phyloP scores from a whole-genome alignment of 2,329 filamentous ascomycete species.

The Xylaria sp. region DNA sequence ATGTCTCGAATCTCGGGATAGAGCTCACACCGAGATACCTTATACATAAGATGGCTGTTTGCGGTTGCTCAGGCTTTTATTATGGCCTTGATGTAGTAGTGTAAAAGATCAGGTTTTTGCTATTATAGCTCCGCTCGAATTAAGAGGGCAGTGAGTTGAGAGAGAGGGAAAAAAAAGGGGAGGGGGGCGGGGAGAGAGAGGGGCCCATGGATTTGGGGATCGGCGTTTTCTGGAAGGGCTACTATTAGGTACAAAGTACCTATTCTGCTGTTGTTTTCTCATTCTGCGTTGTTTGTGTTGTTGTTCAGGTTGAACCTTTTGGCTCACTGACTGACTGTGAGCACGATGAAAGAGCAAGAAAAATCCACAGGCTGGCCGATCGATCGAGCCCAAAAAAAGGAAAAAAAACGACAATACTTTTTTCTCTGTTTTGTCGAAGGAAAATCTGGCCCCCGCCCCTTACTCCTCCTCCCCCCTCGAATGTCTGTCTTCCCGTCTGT shows the following conservation, averaged over 20 bases:
- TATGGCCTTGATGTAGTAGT: slow-evolving; percentile 13
- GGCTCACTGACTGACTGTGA: no score
- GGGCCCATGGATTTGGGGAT: slow-evolving; percentile 12
- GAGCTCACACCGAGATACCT: slow-evolving; percentile 8
- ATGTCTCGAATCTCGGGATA: slow-evolving; percentile 20
- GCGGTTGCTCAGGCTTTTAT: neutral
- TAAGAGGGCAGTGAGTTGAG: neutral
- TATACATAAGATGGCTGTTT: slow-evolving; percentile 16
- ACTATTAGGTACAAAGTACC: no score
- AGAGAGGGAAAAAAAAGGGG: slow-evolving; percentile 1
- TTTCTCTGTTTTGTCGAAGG: no score
- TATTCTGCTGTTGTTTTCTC: neutral
- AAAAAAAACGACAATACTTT: no score
- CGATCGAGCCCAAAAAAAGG: no score
- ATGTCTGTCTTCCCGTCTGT: neutral
- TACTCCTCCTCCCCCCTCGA: neutral
- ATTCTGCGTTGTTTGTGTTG: neutral
- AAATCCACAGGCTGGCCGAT: neutral
- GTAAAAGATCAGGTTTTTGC: slow-evolving; percentile 10
- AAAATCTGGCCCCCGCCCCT: no score
- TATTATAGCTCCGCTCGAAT: neutral
- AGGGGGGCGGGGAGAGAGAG: neutral
- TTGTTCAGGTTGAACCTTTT: neutral
- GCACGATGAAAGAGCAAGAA: neutral
- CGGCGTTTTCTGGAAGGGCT: slow-evolving; percentile 14